Evolutionary conservation across 1,284 basidiomycete genomes (phyloP), one percentile per base, ranked within the genome.

Genomic region (Cystobasidium slooffiae): DNA sequence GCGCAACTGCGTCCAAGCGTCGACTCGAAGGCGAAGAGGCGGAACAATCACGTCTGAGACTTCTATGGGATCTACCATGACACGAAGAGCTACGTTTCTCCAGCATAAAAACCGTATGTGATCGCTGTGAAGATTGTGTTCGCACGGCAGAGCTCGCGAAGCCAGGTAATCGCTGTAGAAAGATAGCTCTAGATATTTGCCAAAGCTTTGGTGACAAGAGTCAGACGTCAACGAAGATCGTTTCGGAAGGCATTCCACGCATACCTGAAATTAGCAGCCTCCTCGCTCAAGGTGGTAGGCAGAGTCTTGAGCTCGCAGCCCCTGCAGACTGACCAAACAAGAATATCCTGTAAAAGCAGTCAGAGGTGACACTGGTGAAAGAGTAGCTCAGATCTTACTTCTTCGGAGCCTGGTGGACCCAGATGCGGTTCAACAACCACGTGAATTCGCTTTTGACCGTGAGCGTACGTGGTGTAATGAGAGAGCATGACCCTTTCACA

Each of bases 41-140:
- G 97, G 97, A 77, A 94, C 91, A 12, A 93, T 86, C 41, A 97
- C 86, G 81, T 99, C 95, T 78, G 92, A 91, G 37, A 96, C 83
- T 18, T 87, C 85, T 74, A 98, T 88, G 1, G 88, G 87, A 79
- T 97, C 93, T 14, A 93, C 87, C 80, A 95, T 92, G 80, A 99
- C 94, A 16, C 92, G 90, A 41, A 99, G 88, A 3, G 93, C 94
- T 72, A 86, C 81, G 75, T 86, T 84, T 51, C 83, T 82, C 70
- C 82, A 88, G 18, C 92, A 91, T 82, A 98, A 97, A 83, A 93
- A 98, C 53, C 97, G 90, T 75, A 94, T 89, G 79, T 98, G 94
- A 80, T 97, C 90, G 75, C 90, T 88, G 81, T 94, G 97, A 70
- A 95, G 92, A 81, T 99, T 97, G 83, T 99, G 97, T 68, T 90